Evolutionary conservation across 148 eudicot genomes (phyloP), one percentile per base, ranked within the genome.

Genomic region (Nepenthes gracilis): DNA sequence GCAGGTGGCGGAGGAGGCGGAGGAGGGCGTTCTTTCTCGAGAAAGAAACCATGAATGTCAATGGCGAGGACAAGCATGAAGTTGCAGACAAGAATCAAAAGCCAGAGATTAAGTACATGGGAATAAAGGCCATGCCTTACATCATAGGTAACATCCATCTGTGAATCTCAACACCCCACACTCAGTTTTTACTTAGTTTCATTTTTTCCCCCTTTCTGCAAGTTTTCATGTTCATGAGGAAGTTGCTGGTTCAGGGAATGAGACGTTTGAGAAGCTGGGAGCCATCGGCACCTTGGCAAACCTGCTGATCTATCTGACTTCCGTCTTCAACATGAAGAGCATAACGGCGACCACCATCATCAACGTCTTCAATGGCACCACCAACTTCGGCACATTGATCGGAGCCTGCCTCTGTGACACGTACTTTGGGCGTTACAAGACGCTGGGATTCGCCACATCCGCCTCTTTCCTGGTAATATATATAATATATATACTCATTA

Each of bases 231-330:
- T 23, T 23, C 23, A 23, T 23, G 23, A 23, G 23, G n/a, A 10
- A 10, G 4, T n/a, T 50, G 5, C 57, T 54, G 6, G 14, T 54
- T 54, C 63, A 83, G 88, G 88, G 48, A 83, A 83, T 45, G 88
- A 83, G 72, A 70, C 83, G 1, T 85, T 85, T 48, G 87, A 85
- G 65, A 85, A 83, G 81, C 61, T 85, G 40, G 92, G 92, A 43
- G 71, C 81, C 9, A 15, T 85, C 23, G 91, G 91, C 8, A 85
- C 87, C 34, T 57, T 73, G 58, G 47, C 75, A 55, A 85, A 85
- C 62, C 73, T 85, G 12, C 57, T 85, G 67, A 81, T 85, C 13
- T 82, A 82, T 59, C 68, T 85, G 8, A 82, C 83, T 6, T 78
- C 75, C 0, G 80, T 85, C 36, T 85, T 85, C 70, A 65, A 78